A percentile compares a stretch with the other conserved stretches of the same genome.
These are phyloP conservation scores for Mortierella sp. DNA, from an alignment of 371 early-diverging fungal genomes.

Conservation along the genomic window DNA sequence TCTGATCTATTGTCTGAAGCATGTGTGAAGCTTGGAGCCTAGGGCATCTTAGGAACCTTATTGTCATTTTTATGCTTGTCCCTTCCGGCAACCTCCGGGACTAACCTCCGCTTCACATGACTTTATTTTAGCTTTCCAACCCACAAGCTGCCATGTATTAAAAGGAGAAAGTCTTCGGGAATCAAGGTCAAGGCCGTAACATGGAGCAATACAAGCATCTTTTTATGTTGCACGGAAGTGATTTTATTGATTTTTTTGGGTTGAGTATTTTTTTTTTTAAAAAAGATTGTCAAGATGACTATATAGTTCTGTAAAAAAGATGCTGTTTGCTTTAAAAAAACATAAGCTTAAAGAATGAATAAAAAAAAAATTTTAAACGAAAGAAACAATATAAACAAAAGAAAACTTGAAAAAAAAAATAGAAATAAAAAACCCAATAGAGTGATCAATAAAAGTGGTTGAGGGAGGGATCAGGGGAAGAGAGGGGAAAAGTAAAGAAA, in stretches of 20 bases:
- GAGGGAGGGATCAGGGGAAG: not conserved
- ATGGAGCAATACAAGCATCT: not conserved
- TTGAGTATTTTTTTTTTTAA: not conserved
- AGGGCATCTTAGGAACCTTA: not conserved
- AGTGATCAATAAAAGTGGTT: not conserved
- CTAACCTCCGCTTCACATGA: not conserved
- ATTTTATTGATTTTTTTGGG: slow-evolving; percentile 18
- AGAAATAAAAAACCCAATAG: not conserved
- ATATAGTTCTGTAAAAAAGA: not conserved
- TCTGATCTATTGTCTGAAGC: too few species aligned
- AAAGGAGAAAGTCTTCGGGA: too few species aligned
- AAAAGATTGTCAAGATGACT: not conserved
- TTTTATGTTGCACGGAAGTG: slow-evolving; percentile 4
- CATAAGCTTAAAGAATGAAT: not conserved
- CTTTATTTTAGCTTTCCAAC: not conserved
- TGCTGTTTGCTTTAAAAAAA: not conserved
- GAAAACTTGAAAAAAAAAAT: slow-evolving; percentile 4
- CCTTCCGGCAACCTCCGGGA: not conserved
- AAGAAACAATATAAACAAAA: slow-evolving; percentile 9
- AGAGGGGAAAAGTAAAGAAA: slow-evolving; percentile 6
- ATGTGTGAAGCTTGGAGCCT: too few species aligned
- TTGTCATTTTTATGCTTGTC: not conserved
- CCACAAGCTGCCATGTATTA: too few species aligned
- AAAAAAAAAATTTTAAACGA: not conserved
- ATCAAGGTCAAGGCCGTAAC: not conserved